Evolutionary conservation across 257 asterid species (phyloP), one percentile per base, ranked within the genome.

Genomic region (Lantana camara): DNA sequence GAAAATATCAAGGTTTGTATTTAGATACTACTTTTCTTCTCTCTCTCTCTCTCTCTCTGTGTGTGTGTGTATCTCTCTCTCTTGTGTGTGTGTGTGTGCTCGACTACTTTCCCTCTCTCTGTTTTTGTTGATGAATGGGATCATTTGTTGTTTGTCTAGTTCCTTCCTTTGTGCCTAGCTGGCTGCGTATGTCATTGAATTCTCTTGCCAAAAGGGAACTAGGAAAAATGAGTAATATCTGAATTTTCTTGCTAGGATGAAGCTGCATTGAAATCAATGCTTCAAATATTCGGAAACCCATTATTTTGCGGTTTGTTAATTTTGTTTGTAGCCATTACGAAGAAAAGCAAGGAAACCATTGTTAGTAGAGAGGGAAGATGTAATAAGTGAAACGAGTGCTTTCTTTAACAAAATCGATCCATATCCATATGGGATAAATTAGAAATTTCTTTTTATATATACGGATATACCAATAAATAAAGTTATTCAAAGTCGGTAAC

Each of bases 1-100:
- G 86, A 79, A 78, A 72, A 82, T 60, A 78, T 86, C 52, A 90
- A 90, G 97, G 99, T 90, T 66, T 64, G 85, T 78, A 30, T 54
- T 57, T 54, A 9, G 48, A 62, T 35, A 46, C 60, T 37, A 58
- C 52, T 47, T 44, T 30, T 12, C 20, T 57, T 27, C 54, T 16
- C 34, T 8, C 38, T 38, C 58, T 40, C 61, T 23, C 47, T 37
- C 59, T 4, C 56, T 14, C 30, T 7, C 50, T 22, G 11, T 6
- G 21, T 27, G n/a, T 22, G 3, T 3, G 35, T 30, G 57, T 24
- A 46, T 15, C 32, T 8, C 38, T 38, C 58, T 40, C 57, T 23
- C 47, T n/a, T n/a, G n/a, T n/a, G n/a, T n/a, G n/a, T n/a, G n/a
- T n/a, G n/a, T n/a, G n/a, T n/a, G n/a, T n/a, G n/a, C n/a, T n/a